Base-by-base conservation (phyloP, 768 basidiomycete species). In the Pleurotus platypus region DNA sequence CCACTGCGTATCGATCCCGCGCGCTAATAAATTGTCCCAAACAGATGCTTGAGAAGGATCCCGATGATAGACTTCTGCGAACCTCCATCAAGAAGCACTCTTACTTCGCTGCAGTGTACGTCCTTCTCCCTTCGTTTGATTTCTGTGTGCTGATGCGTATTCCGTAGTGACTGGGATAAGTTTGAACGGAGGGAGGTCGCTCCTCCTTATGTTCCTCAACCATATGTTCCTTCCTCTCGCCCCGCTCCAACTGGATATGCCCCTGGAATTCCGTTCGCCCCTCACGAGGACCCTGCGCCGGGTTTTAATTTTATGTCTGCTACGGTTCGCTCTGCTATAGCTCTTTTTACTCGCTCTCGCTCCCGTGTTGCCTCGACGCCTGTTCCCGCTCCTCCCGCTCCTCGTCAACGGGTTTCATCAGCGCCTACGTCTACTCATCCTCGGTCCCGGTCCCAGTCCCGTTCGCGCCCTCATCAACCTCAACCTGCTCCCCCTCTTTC, bases 31-130 rank as follows among this genome's bases (percentile, higher is more conserved):
- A 13, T 5, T 5, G 24, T 45, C 49, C 40, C 30, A 49, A 55
- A 4, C 46, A 70, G 67, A 66, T 72, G 67, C 57, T 72, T 42
- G 50, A 47, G 20, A 72, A 70, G 51, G 58, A 68, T 22, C 69
- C 69, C 3, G 58, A 59, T 39, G 57, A 64, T 16, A 63, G 71
- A 11, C 55, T 72, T 11, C 58, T 63, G 27, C 63, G 66, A n/a
- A 64, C 61, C 5, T 69, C 66, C 26, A 67, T 70, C 42, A 66
- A 63, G n/a, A 59, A 58, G 27, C 71, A 72, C 58, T 64, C 69
- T 0, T 72, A 69, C 57, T 72, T 72, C 48, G 63, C 57, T 45
- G 65, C 66, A 37, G 53, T 70, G 71, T 72, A 43, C 59, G 71
- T 64, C 11, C 26, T 12, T 35, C 37, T 27, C 51, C 24, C 24